Conservation (phyloP, 2,329 filamentous ascomycete species). For the Paecilomyces sp. region DNA sequence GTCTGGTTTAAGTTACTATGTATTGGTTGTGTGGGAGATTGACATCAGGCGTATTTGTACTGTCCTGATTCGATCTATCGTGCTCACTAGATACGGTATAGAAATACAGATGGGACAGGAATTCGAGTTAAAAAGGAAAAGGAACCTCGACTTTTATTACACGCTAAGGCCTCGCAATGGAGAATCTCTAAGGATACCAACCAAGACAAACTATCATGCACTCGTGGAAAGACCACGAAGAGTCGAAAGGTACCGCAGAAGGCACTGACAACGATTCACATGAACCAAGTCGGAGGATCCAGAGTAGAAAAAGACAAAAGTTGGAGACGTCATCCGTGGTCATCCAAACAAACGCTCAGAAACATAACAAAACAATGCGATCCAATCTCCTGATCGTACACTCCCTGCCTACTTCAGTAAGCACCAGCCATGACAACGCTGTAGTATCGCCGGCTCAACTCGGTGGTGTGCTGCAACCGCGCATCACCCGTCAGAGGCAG, state of each 20-base stretch:
- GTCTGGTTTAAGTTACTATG: no score
- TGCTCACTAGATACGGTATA: no score
- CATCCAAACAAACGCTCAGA: slow-evolving; percentile 1
- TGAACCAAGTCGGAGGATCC: neutral
- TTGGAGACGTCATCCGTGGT: neutral
- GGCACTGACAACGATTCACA: neutral
- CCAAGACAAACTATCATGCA: neutral
- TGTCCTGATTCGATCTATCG: no score
- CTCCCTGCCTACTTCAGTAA: slow-evolving; percentile 16
- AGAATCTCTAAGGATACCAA: neutral
- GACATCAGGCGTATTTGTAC: no score
- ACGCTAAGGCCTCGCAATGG: neutral
- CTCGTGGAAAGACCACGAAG: neutral
- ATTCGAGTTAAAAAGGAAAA: neutral
- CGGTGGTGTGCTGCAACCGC: slow-evolving; percentile 61
- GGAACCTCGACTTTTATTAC: neutral
- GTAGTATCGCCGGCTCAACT: slow-evolving; percentile 64
- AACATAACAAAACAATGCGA: neutral
- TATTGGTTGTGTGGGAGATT: no score
- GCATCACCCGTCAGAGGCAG: slow-evolving; percentile 61
- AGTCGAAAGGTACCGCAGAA: neutral
- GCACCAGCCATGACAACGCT: slow-evolving; percentile 52
- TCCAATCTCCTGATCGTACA: neutral
- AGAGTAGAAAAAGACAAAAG: neutral
- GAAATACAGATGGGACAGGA: no score